Evolutionary conservation across 2,329 filamentous ascomycete genomes (phyloP).

Genomic region (Grosmannia huntii): DNA sequence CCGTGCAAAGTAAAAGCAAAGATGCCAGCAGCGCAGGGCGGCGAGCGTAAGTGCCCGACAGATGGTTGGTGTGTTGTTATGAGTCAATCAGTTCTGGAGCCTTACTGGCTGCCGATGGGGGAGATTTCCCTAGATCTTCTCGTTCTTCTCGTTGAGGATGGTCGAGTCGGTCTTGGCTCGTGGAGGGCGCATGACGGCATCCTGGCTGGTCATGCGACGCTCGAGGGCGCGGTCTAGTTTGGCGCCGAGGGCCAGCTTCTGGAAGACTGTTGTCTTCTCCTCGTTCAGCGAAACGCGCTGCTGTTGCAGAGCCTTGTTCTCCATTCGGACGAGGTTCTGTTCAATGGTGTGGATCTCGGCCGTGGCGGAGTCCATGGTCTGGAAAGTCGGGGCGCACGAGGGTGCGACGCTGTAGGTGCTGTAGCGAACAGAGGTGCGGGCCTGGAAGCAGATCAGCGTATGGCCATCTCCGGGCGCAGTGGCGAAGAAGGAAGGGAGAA

Average conservation of each 20-base stretch:
- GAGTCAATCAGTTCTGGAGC: background rate
- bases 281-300: constrained; percentile 71
- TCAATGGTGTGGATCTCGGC: constrained; percentile 58
- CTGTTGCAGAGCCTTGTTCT: constrained; percentile 71
- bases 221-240: constrained; percentile 83
- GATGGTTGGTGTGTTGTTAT: background rate
- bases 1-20: background rate
- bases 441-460: constrained; percentile 19
- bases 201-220: constrained; percentile 76
- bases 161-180: constrained; percentile 14
- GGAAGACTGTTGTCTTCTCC: constrained; percentile 70
- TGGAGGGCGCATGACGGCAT: constrained; percentile 63
- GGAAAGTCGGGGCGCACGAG: constrained; percentile 45
- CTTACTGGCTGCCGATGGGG: too few species aligned
- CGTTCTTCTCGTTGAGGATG: constrained; percentile 22
- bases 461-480: background rate
- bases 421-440: constrained; percentile 41
- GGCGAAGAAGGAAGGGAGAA: background rate
- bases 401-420: constrained; percentile 48
- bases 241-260: constrained; percentile 76
- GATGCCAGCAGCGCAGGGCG: background rate
- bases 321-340: constrained; percentile 70
- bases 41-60: too few species aligned
- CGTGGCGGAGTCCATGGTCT: constrained; percentile 39
- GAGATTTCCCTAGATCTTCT: constrained; percentile 10